Base-by-base conservation (phyloP, 441 rosid genomes). In the Jatropha podagrica region DNA sequence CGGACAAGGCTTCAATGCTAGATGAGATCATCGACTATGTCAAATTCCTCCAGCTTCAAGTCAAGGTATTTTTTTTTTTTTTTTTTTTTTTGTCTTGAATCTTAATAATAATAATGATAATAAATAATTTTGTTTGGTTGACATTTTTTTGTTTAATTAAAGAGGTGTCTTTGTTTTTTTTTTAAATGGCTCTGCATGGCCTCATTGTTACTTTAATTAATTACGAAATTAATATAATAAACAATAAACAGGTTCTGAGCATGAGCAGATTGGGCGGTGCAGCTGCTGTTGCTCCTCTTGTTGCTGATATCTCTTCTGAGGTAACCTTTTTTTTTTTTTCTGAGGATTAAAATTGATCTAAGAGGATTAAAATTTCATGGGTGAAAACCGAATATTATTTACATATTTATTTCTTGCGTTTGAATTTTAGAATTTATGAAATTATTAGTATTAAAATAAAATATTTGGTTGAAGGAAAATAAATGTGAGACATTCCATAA, bases 21-120 rank as follows among this genome's bases (percentile, higher is more conserved):
- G 97, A 94, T 88, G 98, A 94, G 93, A 94, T 94, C 80, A 90
- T 94, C 82, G 98, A 94, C 80, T 94, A 94, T 84, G 97, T 94
- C 76, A 92, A 94, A 82, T 92, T 92, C 85, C 91, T 94, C 73
- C 97, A 92, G 89, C 98, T 94, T 71, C 98, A 95, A 92, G 97
- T 95, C 92, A 95, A 92, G 98, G 98, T 94, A 74, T 60, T 14
- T 23, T 18, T 26, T 26, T 0, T 3, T 65, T 71, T 8, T 0
- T 55, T 14, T 44, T 17, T 61, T 49, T 1, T 60, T 37, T 32
- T 27, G 41, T 38, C 7, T 55, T 62, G 2, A 69, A 40, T 76
- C 71, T 55, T 61, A 51, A 12, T 9, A 54, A 61, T 51, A 73
- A 75, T 70, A 72, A 71, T 0, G 49, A 0, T 55, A 81, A 64